Percentiles rank a stretch among this genome's conserved stretches.
phyloP scores from a whole-genome alignment of 768 basidiomycete genomes.

The Russula abietina region DNA sequence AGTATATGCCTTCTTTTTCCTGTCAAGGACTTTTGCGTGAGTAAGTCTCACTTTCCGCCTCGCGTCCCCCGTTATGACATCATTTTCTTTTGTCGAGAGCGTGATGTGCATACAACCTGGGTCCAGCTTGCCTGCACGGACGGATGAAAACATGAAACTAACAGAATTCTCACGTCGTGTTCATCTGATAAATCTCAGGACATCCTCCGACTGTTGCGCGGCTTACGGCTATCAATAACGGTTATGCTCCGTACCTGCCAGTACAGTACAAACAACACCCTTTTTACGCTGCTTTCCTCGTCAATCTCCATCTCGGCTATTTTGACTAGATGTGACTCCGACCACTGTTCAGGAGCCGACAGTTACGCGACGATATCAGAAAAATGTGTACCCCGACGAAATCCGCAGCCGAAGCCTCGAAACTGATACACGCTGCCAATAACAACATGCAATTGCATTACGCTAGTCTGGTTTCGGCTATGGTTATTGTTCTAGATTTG shows the following conservation, averaged over 20 bases:
- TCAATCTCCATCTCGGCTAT: not conserved
- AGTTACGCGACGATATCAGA: not conserved
- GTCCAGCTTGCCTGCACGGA: not conserved
- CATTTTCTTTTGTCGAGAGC: not conserved
- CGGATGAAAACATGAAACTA: not conserved
- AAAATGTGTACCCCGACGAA: not conserved
- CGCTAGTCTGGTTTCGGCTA: not conserved
- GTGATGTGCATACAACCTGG: too few species aligned
- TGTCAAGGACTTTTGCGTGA: not conserved
- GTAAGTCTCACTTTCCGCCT: not conserved
- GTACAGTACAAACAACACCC: too few species aligned
- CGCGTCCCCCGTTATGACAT: not conserved
- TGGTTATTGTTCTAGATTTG: not conserved
- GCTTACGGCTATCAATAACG: not conserved
- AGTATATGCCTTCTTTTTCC: not conserved
- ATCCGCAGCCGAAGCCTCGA: not conserved
- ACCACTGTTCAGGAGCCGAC: not conserved
- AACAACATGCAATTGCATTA: not conserved
- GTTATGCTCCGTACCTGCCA: not conserved
- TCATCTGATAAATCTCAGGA: not conserved
- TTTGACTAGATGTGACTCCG: not conserved
- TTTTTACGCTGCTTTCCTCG: not conserved
- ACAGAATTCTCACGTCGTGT: not conserved
- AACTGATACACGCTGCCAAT: not conserved
- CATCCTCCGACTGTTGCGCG: not conserved